phyloP scores from a whole-genome alignment of 1,284 basidiomycete genomes.

The Leccinum angustisporum region DNA sequence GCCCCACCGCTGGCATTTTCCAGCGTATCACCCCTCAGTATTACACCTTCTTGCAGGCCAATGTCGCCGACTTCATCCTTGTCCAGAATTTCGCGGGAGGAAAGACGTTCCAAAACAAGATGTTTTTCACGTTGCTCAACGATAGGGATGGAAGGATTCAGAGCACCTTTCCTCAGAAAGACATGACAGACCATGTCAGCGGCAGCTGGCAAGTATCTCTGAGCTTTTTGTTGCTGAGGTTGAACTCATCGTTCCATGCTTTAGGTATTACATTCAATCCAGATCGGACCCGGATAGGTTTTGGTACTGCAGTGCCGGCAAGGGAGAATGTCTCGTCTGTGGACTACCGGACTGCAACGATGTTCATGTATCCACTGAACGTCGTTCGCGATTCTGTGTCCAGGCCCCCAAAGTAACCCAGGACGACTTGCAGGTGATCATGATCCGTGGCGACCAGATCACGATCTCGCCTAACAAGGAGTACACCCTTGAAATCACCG shows the following conservation, averaged over 20 bases:
- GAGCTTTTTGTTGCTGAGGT: neutral
- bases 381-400: neutral
- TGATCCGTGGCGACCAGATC: neutral
- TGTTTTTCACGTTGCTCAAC: neutral
- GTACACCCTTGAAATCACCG: neutral
- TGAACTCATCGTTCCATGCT: neutral
- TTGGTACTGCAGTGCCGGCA: neutral
- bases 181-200: neutral
- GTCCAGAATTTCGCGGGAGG: neutral
- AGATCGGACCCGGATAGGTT: neutral
- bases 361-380: neutral
- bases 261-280: neutral
- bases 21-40: neutral
- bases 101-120: neutral
- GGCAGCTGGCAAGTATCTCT: neutral
- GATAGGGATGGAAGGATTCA: conserved; percentile 1
- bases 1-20: neutral
- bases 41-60: neutral
- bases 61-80: neutral
- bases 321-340: neutral
- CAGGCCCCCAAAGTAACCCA: neutral
- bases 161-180: neutral
- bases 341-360: neutral
- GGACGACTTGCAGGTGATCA: neutral
- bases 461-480: neutral